Evolutionary conservation across 1,139 yeast genomes (phyloP).

Genomic region (Yamadazyma oceani): DNA sequence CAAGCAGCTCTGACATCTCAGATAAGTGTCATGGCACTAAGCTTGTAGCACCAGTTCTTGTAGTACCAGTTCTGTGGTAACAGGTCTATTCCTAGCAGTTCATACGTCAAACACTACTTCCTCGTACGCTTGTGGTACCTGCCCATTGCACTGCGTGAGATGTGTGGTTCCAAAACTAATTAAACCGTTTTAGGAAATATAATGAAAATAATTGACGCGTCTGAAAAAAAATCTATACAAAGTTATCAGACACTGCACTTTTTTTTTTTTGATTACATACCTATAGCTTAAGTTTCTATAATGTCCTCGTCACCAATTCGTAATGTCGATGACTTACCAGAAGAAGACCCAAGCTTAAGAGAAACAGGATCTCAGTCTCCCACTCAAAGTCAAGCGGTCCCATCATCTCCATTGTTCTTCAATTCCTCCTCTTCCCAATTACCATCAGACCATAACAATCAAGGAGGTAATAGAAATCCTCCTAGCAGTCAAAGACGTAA

Average conservation of each 20-base stretch:
- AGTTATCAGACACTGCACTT: background rate
- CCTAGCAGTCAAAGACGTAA: conserved; percentile 20
- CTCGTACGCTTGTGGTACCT: too few species aligned
- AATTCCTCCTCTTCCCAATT: conserved; percentile 54
- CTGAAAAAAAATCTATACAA: conserved; percentile 3
- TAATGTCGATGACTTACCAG: conserved; percentile 25
- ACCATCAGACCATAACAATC: conserved; percentile 31
- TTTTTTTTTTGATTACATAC: conserved; percentile 1
- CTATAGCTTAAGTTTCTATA: too few species aligned
- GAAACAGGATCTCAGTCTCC: conserved; percentile 40
- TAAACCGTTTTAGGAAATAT: conserved; percentile 27
- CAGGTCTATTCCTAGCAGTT: too few species aligned
- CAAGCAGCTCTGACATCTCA: too few species aligned
- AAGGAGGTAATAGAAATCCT: conserved; percentile 18
- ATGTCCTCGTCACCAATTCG: conserved; percentile 37
- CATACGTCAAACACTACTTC: too few species aligned
- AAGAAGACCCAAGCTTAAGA: conserved; percentile 21
- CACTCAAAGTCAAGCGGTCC: conserved; percentile 34
- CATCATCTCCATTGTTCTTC: conserved; percentile 69
- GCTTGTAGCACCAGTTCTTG: too few species aligned
- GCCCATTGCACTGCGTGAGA: too few species aligned
- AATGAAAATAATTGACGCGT: conserved; percentile 21
- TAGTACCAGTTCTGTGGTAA: too few species aligned
- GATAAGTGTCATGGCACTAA: too few species aligned
- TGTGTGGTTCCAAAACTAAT: conserved; percentile 9